Evolutionary conservation across 2,329 filamentous ascomycete species (phyloP), one percentile per base, ranked within the genome.

Genomic region (Alternaria brassicicola): DNA sequence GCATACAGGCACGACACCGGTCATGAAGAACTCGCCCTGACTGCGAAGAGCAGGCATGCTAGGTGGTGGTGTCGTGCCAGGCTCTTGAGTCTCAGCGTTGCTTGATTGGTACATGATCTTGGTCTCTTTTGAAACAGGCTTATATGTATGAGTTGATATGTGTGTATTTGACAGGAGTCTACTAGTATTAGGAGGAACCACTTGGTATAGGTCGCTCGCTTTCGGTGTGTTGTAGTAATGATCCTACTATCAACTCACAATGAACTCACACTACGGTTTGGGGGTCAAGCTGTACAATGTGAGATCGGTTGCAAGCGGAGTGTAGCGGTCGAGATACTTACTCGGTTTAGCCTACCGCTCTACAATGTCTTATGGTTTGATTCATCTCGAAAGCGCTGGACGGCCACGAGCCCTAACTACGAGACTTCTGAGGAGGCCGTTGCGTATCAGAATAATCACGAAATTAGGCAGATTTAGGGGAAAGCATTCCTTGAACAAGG

Each of bases 11-110:
- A 50, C 9, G 10, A 61, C 21, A 17, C 38, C 38, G 2, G 13
- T 36, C 45, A 54, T 41, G 45, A 53, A 51, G 10, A 61, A 61
- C 31, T 61, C 54, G 15, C 43, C 28, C 15, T 47, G 43, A 17
- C 43, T 47, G 43, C 43, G 28, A 9, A 58, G 55, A 13, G 43
- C 41, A 6, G 48, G 28, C 46, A 35, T 50, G 15, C 41, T 42
- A 9, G 10, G 9, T 13, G 45, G 30, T 21, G 43, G 43, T 9
- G 26, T 21, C 3, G 12, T 21, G 6, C 19, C 31, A 17, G 26
- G 17, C 12, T 46, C 26, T 31, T 17, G 43, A 7, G n/a, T n/a
- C 6, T 9, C 17, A 23, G n/a, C 33, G n/a, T 25, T 21, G 9
- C n/a, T 26, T 19, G n/a, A 4, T 38, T 19, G 21, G 17, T 12